Conservation (phyloP, 495 filamentous ascomycete species). For the Lophium mytilinum region DNA sequence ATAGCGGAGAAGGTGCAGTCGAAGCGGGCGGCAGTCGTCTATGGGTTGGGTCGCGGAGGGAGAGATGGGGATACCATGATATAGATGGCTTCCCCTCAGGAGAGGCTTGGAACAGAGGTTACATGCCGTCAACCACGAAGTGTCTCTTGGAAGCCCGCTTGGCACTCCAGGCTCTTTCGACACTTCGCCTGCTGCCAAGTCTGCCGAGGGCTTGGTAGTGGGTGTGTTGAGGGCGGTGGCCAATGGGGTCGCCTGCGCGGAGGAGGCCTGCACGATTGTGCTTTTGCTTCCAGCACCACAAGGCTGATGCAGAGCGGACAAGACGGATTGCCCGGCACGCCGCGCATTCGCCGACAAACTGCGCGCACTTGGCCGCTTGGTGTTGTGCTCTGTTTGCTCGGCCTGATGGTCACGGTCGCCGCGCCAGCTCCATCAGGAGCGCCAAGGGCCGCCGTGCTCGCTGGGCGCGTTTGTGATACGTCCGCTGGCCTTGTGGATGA, state of each 20-base stretch:
- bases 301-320: conserved; percentile 11
- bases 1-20: no score
- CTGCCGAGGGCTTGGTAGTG: neutral
- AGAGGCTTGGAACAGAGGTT: conserved; percentile 21
- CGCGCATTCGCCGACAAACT: neutral
- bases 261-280: neutral
- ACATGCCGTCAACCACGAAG: conserved; percentile 11
- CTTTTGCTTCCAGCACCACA: neutral
- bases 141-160: neutral
- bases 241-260: conserved; percentile 1
- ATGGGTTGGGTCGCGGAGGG: neutral
- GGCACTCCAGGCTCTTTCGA: neutral
- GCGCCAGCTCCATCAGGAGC: no score
- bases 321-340: conserved; percentile 20
- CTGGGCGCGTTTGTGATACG: no score
- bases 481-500: no score
- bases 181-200: neutral
- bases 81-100: conserved; percentile 20
- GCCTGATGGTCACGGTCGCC: neutral
- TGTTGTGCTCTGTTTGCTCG: neutral
- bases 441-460: no score
- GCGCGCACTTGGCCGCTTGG: conserved; percentile 6
- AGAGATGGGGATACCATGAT: conserved; percentile 20
- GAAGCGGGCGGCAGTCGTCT: no score
- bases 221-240: conserved; percentile 5